Base-by-base conservation (phyloP, 176 grass and related monocot species). In the Triticum aestivum region DNA sequence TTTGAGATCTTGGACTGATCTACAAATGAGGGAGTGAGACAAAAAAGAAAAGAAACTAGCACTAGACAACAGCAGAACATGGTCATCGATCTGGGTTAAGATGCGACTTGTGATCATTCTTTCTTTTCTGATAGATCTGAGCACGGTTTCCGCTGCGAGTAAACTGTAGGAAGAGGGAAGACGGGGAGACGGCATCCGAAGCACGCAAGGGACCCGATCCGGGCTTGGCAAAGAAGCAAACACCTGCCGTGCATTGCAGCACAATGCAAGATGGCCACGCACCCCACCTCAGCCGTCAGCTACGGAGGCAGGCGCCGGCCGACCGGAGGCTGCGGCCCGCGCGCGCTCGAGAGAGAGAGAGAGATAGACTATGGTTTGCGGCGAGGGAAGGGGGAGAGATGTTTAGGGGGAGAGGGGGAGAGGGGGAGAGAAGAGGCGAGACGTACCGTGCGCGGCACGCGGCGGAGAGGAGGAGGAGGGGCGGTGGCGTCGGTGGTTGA, bases 171-270 rank as follows among this genome's bases (percentile, higher is more conserved):
- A 41, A 24, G 58, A 78, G 51, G 33, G 35, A 1, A 79, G 59
- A 42, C 2, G 35, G 35, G 77, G n/a, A 15, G 23, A 79, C 11
- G 56, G 12, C 13, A 13, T 1, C 56, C 56, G n/a, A 14, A 26
- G 52, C 5, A 54, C 34, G 23, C 35, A 21, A 18, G 49, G 52
- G n/a, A 30, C 82, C 44, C 61, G 83, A 85, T 85, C 61, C 84
- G 49, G 81, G 81, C 8, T n/a, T 13, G 47, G 67, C 66, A 72
- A 18, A 61, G 51, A 42, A 73, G 35, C 81, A 11, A 73, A 72
- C 81, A 33, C 65, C 65, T 34, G 17, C 51, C 65, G n/a, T 6
- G 51, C 84, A 79, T 71, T 70, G 17, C 75, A 12, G 35, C 29
- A 21, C 17, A 29, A 49, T 11, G 44, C 33, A 38, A 17, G 77